Base-by-base conservation (phyloP, 1,284 basidiomycete genomes). In the Apiotrichum laibachii region DNA sequence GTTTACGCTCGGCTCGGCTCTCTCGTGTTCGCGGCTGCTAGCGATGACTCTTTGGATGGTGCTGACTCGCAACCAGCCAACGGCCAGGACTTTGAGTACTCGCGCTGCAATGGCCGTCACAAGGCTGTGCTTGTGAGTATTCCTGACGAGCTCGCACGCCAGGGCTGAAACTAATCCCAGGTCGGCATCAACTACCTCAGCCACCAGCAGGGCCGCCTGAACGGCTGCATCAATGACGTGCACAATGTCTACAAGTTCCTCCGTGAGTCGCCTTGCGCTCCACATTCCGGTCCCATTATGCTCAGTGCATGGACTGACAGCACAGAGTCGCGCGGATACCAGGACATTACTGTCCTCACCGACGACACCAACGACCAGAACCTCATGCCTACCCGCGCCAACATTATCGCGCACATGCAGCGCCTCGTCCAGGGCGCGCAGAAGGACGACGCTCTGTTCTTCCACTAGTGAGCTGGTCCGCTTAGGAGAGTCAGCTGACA, bases 161-260 rank as follows among this genome's bases (percentile, higher is more conserved):
- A 2, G 77, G 92, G 88, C 75, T 89, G 88, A 8, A 13, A 48
- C 43, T 37, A 22, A 40, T 18, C 15, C 16, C 55, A 75, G 70
- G 73, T 77, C 51, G 77, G 77, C 26, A 76, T 77, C 67, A 79
- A 79, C 63, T 79, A 79, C 60, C 64, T 67, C 39, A 72, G 64
- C 67, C 39, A 72, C 71, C 0, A 62, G 62, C 5, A 69, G 61
- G 26, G 64, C 55, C 50, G 68, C 66, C 61, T 77, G 12, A 56
- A 81, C 31, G 92, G 92, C 5, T 95, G 92, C 69, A 90, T 94
- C 75, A 93, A 95, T 71, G 92, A 96, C 67, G 91, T 86, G 0
- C 79, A 82, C 49, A 93, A 92, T 72, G 84, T 95, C 57, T 79
- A 85, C 66, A 70, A 80, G 12, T 94, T 94, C 79, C 82, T 81